phyloP scores from a whole-genome alignment of 2,329 filamentous ascomycete species.

The Fusarium albosuccineum region DNA sequence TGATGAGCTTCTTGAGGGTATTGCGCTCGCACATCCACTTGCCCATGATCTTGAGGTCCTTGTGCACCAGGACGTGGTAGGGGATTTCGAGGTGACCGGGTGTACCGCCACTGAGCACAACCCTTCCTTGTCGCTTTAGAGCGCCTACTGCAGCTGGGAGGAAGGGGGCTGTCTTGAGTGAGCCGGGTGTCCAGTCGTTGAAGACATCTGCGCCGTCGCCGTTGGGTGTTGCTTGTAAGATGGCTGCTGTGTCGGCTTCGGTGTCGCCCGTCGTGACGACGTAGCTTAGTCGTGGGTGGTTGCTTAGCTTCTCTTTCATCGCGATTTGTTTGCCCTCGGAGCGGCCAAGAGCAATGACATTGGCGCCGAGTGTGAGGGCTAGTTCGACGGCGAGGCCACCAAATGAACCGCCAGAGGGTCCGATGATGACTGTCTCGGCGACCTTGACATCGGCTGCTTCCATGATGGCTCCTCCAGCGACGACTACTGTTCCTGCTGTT shows the following conservation, averaged over 20 bases:
- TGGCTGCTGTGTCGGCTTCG: slow-evolving; percentile 1
- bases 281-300: slow-evolving; percentile 7
- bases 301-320: slow-evolving; percentile 15
- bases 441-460: slow-evolving; percentile 20
- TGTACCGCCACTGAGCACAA: slow-evolving; percentile 11
- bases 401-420: slow-evolving; percentile 20
- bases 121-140: slow-evolving; percentile 11
- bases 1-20: slow-evolving; percentile 7
- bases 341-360: slow-evolving; percentile 1
- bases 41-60: slow-evolving; percentile 19
- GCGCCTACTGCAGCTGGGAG: slow-evolving; percentile 9
- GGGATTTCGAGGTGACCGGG: slow-evolving; percentile 7
- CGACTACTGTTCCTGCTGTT: slow-evolving; percentile 9
- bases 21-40: slow-evolving; percentile 16
- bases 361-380: neutral
- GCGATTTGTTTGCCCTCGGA: neutral
- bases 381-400: slow-evolving; percentile 6
- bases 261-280: slow-evolving; percentile 19
- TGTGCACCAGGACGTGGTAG: slow-evolving; percentile 9
- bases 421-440: slow-evolving; percentile 21
- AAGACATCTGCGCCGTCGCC: slow-evolving; percentile 11
- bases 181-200: slow-evolving; percentile 11
- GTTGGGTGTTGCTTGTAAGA: slow-evolving; percentile 12
- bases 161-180: slow-evolving; percentile 2
- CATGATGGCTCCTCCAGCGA: slow-evolving; percentile 13